These are phyloP conservation scores for Mercurialis annua DNA, from an alignment of 345 rosid genomes.

Conservation along the genomic window DNA sequence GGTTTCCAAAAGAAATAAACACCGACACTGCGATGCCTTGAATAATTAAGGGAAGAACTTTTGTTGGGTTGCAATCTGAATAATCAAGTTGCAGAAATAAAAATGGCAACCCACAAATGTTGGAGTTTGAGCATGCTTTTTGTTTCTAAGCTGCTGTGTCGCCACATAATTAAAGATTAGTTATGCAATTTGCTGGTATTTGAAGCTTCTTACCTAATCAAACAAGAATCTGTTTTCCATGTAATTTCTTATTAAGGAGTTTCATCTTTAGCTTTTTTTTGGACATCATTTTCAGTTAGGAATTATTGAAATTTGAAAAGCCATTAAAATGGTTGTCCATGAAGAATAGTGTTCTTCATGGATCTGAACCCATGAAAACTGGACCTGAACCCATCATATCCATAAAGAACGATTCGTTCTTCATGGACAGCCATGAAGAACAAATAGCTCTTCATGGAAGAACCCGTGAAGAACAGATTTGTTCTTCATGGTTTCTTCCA, in stretches of 20 bases:
- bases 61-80: slow-evolving; percentile 4
- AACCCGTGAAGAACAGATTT: too few species aligned
- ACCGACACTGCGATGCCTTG: slow-evolving; percentile 36
- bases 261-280: background rate
- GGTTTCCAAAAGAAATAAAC: slow-evolving; percentile 42
- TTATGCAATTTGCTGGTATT: background rate
- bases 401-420: too few species aligned
- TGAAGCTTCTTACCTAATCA: background rate
- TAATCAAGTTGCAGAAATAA: slow-evolving; percentile 16
- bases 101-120: background rate
- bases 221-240: background rate
- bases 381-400: too few species aligned
- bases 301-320: too few species aligned
- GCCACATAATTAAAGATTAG: background rate
- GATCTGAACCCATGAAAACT: too few species aligned
- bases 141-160: background rate
- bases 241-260: background rate
- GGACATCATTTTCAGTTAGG: too few species aligned
- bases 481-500: too few species aligned
- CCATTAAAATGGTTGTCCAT: too few species aligned
- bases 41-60: background rate
- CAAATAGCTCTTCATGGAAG: too few species aligned
- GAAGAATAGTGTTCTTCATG: too few species aligned
- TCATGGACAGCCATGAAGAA: too few species aligned
- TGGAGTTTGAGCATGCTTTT: background rate